These are phyloP conservation scores for Nyctanthes arbortristis DNA, from an alignment of 257 asterid genomes.

Conservation along the genomic window DNA sequence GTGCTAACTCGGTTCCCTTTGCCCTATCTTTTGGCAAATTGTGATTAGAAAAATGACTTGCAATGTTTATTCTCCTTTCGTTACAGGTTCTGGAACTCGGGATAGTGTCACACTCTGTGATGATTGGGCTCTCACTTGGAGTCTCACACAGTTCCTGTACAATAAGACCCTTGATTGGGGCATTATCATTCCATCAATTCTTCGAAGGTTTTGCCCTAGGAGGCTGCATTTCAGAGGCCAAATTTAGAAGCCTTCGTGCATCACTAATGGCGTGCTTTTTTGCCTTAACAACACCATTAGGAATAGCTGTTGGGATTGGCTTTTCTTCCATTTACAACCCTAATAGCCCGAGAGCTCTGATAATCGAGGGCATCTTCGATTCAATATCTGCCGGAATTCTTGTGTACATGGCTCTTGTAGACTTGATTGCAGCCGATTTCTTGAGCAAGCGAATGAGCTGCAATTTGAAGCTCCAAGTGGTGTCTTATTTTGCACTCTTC, in stretches of 20 bases:
- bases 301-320: conserved; percentile 68
- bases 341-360: conserved; percentile 71
- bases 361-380: conserved; percentile 72
- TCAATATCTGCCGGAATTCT: conserved; percentile 91
- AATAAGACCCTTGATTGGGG: conserved; percentile 80
- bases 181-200: conserved; percentile 86
- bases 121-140: conserved; percentile 89
- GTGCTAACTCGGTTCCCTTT: background rate
- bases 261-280: conserved; percentile 83
- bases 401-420: conserved; percentile 92
- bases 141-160: conserved; percentile 92
- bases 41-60: background rate
- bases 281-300: conserved; percentile 82
- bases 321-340: conserved; percentile 68
- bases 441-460: conserved; percentile 95
- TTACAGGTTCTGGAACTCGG: conserved; percentile 88
- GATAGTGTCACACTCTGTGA: conserved; percentile 88
- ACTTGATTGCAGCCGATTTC: conserved; percentile 90
- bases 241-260: conserved; percentile 52
- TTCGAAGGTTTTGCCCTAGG: conserved; percentile 95
- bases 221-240: conserved; percentile 92
- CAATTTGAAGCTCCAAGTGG: conserved; percentile 73
- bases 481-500: conserved; percentile 72
- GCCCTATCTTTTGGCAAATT: background rate
- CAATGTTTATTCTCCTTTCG: background rate